Evolutionary conservation across 495 filamentous ascomycete genomes (phyloP).

Genomic region (Lentithecium fluviatile): DNA sequence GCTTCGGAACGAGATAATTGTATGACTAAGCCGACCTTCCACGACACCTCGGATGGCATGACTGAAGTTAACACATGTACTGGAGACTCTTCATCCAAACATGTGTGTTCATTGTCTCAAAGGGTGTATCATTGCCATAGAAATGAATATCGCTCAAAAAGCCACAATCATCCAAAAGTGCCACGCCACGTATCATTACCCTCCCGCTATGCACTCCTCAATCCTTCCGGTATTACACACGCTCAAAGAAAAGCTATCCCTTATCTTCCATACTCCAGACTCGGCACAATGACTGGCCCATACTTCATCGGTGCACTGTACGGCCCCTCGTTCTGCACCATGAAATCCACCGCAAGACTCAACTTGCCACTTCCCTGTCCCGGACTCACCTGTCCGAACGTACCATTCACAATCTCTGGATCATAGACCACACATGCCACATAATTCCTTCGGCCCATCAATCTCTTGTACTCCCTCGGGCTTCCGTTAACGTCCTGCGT

Average conservation of each 20-base stretch:
- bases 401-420: slow-evolving; percentile 67
- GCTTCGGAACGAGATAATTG: too few species aligned
- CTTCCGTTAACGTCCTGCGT: slow-evolving; percentile 80
- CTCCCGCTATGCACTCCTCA: too few species aligned
- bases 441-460: slow-evolving; percentile 93
- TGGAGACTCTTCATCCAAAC: too few species aligned
- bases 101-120: too few species aligned
- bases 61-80: too few species aligned
- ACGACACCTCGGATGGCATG: too few species aligned
- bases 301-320: slow-evolving; percentile 86
- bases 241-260: neutral
- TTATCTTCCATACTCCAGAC: slow-evolving; percentile 74
- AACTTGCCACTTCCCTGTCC: slow-evolving; percentile 60
- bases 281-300: slow-evolving; percentile 92
- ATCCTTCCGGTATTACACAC: too few species aligned
- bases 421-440: slow-evolving; percentile 93
- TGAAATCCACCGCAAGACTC: slow-evolving; percentile 92
- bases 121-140: too few species aligned
- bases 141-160: too few species aligned
- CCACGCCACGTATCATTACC: too few species aligned
- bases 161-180: too few species aligned
- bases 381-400: slow-evolving; percentile 49
- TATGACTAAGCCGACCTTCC: too few species aligned
- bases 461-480: slow-evolving; percentile 74
- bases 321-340: slow-evolving; percentile 87